Evolutionary conservation across 257 asterid species (phyloP).

Genomic region (Solanum clarkiae): DNA sequence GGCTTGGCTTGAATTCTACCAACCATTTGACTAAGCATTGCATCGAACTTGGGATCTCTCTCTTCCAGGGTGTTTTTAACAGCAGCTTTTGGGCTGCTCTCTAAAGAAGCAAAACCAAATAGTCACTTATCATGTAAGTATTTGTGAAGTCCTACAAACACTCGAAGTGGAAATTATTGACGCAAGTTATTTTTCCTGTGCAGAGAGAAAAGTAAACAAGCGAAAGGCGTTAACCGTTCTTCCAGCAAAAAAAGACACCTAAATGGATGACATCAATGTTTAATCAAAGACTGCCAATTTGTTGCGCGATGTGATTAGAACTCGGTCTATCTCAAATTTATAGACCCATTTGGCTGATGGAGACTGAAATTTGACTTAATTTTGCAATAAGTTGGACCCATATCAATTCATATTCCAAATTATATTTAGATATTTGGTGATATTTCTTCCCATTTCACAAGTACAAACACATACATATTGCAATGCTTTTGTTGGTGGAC

Average conservation of each 20-base stretch:
- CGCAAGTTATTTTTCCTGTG: neutral
- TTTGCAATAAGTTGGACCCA: neutral
- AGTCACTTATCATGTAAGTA: neutral
- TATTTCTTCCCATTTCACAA: neutral
- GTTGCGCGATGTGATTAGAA: neutral
- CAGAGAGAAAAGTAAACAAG: neutral
- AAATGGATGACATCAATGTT: neutral
- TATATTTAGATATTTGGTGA: neutral
- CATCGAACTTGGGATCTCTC: conserved; percentile 62
- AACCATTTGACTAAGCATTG: conserved; percentile 78
- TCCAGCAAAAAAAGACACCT: neutral
- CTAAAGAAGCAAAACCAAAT: conserved; percentile 10
- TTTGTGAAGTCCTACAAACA: neutral
- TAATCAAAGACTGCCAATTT: neutral
- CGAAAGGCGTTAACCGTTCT: neutral
- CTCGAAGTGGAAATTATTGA: neutral
- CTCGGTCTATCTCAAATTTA: neutral
- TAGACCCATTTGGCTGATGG: neutral
- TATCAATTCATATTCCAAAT: neutral
- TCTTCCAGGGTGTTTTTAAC: conserved; percentile 54
- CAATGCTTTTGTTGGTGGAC: neutral
- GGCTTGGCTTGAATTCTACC: conserved; percentile 80
- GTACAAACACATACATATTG: neutral
- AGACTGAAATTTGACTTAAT: neutral
- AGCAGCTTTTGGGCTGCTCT: conserved; percentile 23